Evolutionary conservation across 768 basidiomycete species (phyloP).

Genomic region (Tylopilus rubrobrunneus): DNA sequence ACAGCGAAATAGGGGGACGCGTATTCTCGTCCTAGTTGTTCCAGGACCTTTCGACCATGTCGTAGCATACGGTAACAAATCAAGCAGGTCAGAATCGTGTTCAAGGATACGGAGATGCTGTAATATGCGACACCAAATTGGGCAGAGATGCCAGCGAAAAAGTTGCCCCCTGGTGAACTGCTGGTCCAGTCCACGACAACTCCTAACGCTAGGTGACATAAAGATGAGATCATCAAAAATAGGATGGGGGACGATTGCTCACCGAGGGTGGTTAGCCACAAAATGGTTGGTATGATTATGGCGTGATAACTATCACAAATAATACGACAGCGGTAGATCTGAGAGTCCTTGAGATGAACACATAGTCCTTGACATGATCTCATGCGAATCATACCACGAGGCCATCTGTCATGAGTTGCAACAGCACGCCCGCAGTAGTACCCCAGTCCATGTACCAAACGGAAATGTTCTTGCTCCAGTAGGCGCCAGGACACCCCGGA

Average conservation of each 20-base stretch:
- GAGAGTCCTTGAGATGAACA: not conserved
- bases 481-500: conserved; percentile 34
- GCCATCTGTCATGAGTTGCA: conserved; percentile 36
- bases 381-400: conserved; percentile 12
- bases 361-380: not conserved
- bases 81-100: conserved; percentile 15
- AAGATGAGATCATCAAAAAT: not conserved
- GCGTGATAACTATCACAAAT: no score
- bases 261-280: conserved; percentile 24
- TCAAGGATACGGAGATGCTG: conserved; percentile 13
- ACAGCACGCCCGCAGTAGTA: conserved; percentile 18
- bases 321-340: no score
- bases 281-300: conserved; percentile 15
- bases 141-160: conserved; percentile 10
- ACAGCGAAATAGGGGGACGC: conserved; percentile 16
- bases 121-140: conserved; percentile 14
- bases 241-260: not conserved
- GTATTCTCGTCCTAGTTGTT: conserved; percentile 14
- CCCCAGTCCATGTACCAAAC: conserved; percentile 29
- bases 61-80: conserved; percentile 20
- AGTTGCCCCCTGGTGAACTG: conserved; percentile 7
- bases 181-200: not conserved
- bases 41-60: conserved; percentile 4
- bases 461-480: conserved; percentile 23
- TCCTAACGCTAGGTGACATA: not conserved